Evolutionary conservation across 345 rosid genomes (phyloP).

Genomic region (Noccaea caerulescens): DNA sequence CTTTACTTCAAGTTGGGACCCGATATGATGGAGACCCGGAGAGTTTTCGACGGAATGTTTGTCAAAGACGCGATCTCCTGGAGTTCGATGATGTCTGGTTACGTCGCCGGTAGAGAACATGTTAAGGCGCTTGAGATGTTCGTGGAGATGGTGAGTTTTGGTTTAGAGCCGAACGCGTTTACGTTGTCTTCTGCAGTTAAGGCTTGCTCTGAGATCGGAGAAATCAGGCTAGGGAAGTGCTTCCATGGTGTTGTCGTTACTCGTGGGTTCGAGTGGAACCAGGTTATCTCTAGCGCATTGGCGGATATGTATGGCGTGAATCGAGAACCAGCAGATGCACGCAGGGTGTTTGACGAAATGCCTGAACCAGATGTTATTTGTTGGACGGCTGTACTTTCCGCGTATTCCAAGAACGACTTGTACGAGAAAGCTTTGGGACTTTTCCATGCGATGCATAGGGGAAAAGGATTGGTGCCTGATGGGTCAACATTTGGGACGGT

Average conservation of each 20-base stretch:
- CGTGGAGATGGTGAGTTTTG: conserved; percentile 64
- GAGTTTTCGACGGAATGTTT: conserved; percentile 64
- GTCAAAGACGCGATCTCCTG: conserved; percentile 77
- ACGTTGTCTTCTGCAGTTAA: conserved; percentile 74
- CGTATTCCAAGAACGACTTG: conserved; percentile 64
- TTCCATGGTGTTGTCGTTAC: conserved; percentile 69
- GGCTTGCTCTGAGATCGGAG: conserved; percentile 72
- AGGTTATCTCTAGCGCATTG: conserved; percentile 65
- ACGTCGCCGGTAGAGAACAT: conserved; percentile 54
- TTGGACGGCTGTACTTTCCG: conserved; percentile 80
- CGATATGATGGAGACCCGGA: conserved; percentile 61
- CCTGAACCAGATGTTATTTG: conserved; percentile 73
- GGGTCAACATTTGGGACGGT: conserved; percentile 74
- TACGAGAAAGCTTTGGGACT: conserved; percentile 57
- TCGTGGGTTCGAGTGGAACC: conserved; percentile 63
- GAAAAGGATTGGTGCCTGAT: conserved; percentile 59
- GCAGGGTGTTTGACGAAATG: conserved; percentile 73
- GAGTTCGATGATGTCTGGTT: conserved; percentile 87
- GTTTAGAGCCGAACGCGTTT: conserved; percentile 73
- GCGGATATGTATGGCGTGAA: conserved; percentile 76
- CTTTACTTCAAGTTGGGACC: conserved; percentile 71
- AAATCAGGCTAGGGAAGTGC: conserved; percentile 57
- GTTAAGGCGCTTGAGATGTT: conserved; percentile 62
- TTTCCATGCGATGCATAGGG: conserved; percentile 62
- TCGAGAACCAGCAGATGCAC: conserved; percentile 50